A percentile compares a stretch with the other conserved stretches of the same genome.
These are phyloP conservation scores for Erodium trifolium DNA, from an alignment of 441 rosid genomes.

Conservation along the genomic window DNA sequence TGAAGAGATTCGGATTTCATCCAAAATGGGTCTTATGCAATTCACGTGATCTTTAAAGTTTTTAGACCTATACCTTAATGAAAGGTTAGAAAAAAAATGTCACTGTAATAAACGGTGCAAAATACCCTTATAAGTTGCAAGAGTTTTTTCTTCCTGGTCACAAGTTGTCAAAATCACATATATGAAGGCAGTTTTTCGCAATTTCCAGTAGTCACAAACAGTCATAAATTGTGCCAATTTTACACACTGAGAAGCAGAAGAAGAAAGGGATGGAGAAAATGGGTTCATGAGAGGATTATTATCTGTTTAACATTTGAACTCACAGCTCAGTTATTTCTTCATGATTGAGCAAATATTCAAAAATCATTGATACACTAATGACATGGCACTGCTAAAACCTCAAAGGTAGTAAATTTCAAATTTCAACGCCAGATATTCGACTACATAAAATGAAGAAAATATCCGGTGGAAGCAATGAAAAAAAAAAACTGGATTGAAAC, in stretches of 20 bases:
- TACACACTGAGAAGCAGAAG: background rate
- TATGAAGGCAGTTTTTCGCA: no score
- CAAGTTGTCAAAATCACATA: no score
- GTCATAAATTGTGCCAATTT: no score
- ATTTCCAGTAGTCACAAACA: no score
- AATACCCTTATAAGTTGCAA: no score
- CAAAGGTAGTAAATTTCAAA: background rate
- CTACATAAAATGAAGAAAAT: background rate
- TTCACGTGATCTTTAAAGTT: no score
- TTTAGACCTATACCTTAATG: no score
- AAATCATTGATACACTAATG: background rate
- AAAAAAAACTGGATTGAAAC: background rate
- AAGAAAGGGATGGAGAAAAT: background rate
- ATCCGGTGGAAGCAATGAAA: background rate
- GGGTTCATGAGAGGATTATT: background rate
- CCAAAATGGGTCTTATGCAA: no score
- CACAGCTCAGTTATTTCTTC: background rate
- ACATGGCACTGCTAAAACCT: background rate
- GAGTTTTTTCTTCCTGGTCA: no score
- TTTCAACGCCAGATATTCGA: background rate
- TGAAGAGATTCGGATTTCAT: no score
- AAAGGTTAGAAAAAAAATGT: no score
- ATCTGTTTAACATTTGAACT: background rate
- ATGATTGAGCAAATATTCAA: background rate
- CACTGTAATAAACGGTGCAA: no score